Conservation (phyloP, 768 basidiomycete species). For the Trametes elegans region DNA sequence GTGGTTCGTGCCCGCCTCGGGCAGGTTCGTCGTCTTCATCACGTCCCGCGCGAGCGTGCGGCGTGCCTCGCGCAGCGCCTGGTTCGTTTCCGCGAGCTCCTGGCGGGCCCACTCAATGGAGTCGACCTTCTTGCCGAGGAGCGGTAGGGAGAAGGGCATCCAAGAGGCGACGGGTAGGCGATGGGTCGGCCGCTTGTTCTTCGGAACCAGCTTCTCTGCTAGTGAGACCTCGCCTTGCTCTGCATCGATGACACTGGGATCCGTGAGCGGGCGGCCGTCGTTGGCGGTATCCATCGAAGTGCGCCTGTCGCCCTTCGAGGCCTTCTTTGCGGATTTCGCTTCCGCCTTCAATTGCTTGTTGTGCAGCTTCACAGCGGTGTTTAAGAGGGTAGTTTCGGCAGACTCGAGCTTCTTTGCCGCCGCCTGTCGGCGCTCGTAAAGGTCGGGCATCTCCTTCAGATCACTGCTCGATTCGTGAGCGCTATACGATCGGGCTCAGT, state of each 20-base stretch:
- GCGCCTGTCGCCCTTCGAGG: slow-evolving; percentile 5
- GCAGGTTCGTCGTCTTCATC: slow-evolving; percentile 19
- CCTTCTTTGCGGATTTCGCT: slow-evolving; percentile 33
- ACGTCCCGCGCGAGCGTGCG: slow-evolving; percentile 31
- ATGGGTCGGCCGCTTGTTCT: slow-evolving; percentile 73
- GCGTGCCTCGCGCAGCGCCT: slow-evolving; percentile 26
- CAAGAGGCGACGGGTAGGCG: slow-evolving; percentile 54
- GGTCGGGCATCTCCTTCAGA: slow-evolving; percentile 81
- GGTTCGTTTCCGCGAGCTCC: slow-evolving; percentile 55
- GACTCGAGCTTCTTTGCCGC: slow-evolving; percentile 81
- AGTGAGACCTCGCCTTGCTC: slow-evolving; percentile 27
- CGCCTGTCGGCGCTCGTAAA: slow-evolving; percentile 71
- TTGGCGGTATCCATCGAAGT: slow-evolving; percentile 17
- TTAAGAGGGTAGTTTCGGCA: slow-evolving; percentile 77
- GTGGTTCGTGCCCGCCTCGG: slow-evolving; percentile 21
- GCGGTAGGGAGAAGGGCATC: slow-evolving; percentile 53
- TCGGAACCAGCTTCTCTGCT: slow-evolving; percentile 57
- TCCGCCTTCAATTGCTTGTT: slow-evolving; percentile 51
- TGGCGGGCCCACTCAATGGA: slow-evolving; percentile 85
- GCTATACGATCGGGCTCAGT: too few relatives aligned
- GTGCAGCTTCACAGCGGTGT: slow-evolving; percentile 72
- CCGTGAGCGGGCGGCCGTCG: slow-evolving; percentile 26
- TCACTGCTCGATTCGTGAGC: slow-evolving; percentile 44
- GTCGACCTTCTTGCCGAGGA: slow-evolving; percentile 88
- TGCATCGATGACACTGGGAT: slow-evolving; percentile 29